Evolutionary conservation across 2,329 filamentous ascomycete species (phyloP).

Genomic region (Fusarium caatingaense): DNA sequence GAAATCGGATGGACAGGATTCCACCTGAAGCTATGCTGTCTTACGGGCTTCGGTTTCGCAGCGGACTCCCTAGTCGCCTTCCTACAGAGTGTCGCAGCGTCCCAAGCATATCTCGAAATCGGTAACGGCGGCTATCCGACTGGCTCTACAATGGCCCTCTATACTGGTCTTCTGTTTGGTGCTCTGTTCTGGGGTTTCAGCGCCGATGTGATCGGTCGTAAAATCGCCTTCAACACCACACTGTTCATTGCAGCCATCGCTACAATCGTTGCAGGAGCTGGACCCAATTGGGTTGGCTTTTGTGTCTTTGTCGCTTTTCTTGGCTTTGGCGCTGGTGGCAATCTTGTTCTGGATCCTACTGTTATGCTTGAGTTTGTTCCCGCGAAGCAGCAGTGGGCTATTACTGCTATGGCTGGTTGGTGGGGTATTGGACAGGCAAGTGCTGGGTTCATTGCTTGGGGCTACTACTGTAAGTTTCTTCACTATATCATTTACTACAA

Average conservation of each 20-base stretch:
- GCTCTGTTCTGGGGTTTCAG: slow-evolving; percentile 28
- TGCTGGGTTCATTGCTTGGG: slow-evolving; percentile 23
- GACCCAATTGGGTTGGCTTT: not conserved
- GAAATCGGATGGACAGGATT: slow-evolving; percentile 71
- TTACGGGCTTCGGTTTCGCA: slow-evolving; percentile 66
- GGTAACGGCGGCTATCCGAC: slow-evolving; percentile 13
- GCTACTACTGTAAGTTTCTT: not conserved
- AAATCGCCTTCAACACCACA: slow-evolving; percentile 22
- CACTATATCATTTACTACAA: too few species aligned
- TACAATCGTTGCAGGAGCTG: slow-evolving; percentile 7
- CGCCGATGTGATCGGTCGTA: slow-evolving; percentile 24
- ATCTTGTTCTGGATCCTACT: slow-evolving; percentile 24
- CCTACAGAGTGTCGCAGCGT: slow-evolving; percentile 8
- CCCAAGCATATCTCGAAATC: slow-evolving; percentile 19
- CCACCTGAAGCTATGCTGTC: slow-evolving; percentile 69
- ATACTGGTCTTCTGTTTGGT: slow-evolving; percentile 10
- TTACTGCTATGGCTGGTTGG: slow-evolving; percentile 21
- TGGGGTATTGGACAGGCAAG: slow-evolving; percentile 22
- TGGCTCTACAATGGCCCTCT: slow-evolving; percentile 8
- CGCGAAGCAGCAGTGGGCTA: slow-evolving; percentile 10
- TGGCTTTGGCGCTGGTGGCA: slow-evolving; percentile 13
- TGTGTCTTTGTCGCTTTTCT: slow-evolving; percentile 8
- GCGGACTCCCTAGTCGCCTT: slow-evolving; percentile 25
- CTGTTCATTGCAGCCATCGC: slow-evolving; percentile 11
- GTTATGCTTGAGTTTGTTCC: slow-evolving; percentile 26